These are phyloP conservation scores for Plasmodium malariae DNA, from an alignment of 169 alveolate species.

Conservation along the genomic window DNA sequence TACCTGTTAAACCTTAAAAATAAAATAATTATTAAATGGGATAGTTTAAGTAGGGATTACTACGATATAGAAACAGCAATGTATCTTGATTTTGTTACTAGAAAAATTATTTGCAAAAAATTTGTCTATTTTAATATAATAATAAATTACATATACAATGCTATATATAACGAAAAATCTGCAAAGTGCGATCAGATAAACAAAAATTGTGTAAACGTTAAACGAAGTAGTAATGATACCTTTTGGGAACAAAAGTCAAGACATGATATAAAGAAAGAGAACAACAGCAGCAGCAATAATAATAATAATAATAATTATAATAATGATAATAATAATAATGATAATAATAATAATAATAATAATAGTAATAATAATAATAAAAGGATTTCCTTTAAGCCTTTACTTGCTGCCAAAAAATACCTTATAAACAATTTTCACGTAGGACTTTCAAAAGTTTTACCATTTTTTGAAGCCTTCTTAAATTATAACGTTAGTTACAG, in stretches of 20 bases:
- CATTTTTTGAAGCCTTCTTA: conserved; percentile 43
- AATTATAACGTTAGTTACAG: conserved; percentile 58
- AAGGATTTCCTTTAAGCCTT: neutral
- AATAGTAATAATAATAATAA: neutral
- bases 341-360: neutral
- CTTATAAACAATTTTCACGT: neutral
- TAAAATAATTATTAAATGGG: conserved; percentile 9
- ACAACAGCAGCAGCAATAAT: no score
- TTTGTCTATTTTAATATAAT: conserved; percentile 12
- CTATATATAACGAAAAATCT: neutral
- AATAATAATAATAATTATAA: no score
- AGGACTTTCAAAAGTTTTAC: conserved; percentile 10
- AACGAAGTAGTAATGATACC: no score
- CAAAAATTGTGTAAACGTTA: no score
- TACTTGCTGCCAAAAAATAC: conserved; percentile 3
- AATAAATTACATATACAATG: conserved; percentile 13
- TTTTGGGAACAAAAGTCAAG: no score
- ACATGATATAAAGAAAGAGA: no score
- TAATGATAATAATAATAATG: no score
- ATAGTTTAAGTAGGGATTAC: neutral
- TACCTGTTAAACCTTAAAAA: conserved; percentile 36
- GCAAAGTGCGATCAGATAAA: no score
- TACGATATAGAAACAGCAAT: conserved; percentile 16
- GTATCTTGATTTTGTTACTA: conserved; percentile 57
- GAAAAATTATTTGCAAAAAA: conserved; percentile 22